phyloP scores from a whole-genome alignment of 176 grass and related monocot genomes.

The Aegilops umbellulata region DNA sequence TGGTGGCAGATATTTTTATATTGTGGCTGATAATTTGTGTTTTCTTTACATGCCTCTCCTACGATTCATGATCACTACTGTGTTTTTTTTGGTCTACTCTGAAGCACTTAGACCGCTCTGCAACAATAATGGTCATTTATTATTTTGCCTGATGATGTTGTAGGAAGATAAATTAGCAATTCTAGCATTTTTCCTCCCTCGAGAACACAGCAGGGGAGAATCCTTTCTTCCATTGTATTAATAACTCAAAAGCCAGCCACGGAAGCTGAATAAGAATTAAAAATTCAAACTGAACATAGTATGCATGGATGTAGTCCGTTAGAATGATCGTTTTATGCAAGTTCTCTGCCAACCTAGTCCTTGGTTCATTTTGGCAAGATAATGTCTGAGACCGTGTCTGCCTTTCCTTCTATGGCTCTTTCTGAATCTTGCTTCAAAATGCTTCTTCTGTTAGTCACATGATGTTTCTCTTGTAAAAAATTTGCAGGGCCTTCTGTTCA shows the following conservation, averaged over 20 bases:
- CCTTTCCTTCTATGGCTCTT: neutral
- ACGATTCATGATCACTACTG: neutral
- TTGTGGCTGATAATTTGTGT: neutral
- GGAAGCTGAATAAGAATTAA: neutral
- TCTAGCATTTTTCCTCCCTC: neutral
- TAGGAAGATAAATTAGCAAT: neutral
- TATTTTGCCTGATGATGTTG: neutral
- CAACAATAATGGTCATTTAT: neutral
- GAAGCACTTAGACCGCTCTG: neutral
- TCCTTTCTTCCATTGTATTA: neutral
- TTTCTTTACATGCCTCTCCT: neutral
- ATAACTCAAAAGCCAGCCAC: neutral
- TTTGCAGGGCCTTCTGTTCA: slow-evolving; percentile 79
- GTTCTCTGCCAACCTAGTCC: neutral
- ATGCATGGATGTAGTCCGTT: neutral
- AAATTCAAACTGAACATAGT: neutral
- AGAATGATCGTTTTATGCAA: neutral
- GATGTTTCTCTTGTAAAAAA: slow-evolving; percentile 20
- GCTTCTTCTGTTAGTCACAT: neutral
- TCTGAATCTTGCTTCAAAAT: neutral
- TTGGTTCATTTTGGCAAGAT: neutral
- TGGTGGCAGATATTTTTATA: neutral
- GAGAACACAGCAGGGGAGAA: neutral
- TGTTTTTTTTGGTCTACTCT: neutral
- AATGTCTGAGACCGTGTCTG: neutral